Conservation (phyloP, 2,329 filamentous ascomycete species). For the Tolypocladium capitatum region DNA sequence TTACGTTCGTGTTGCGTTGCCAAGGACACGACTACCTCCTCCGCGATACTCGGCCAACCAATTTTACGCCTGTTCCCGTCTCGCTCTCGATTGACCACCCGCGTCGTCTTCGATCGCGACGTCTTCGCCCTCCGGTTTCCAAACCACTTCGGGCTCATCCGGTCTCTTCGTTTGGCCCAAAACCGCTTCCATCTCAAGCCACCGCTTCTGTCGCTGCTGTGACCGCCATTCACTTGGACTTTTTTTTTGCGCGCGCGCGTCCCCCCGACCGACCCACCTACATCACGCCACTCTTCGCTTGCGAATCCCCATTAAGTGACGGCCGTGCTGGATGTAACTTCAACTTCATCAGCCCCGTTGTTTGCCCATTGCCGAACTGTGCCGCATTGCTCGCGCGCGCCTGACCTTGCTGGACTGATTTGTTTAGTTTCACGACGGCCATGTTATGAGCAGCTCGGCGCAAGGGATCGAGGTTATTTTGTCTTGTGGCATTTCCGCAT, state of each 20-base stretch:
- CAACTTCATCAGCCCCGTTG: background rate
- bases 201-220: background rate
- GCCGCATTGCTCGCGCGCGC: background rate
- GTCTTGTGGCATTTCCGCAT: background rate
- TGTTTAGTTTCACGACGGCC: background rate
- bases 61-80: background rate
- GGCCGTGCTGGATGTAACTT: background rate
- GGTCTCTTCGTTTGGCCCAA: background rate
- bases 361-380: background rate
- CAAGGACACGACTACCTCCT: background rate
- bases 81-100: background rate
- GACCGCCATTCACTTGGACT: background rate
- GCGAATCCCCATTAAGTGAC: background rate
- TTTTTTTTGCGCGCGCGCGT: background rate
- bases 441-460: constrained; percentile 1
- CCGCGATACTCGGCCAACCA: background rate
- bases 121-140: background rate
- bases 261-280: background rate
- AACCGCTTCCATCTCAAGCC: background rate
- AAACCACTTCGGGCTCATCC: background rate
- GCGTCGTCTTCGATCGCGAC: background rate
- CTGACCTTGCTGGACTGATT: background rate
- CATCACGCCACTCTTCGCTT: background rate
- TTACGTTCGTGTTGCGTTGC: background rate
- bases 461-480: background rate